Base-by-base conservation (phyloP, 2,329 filamentous ascomycete species). In the Ophioceras dolichostomum region DNA sequence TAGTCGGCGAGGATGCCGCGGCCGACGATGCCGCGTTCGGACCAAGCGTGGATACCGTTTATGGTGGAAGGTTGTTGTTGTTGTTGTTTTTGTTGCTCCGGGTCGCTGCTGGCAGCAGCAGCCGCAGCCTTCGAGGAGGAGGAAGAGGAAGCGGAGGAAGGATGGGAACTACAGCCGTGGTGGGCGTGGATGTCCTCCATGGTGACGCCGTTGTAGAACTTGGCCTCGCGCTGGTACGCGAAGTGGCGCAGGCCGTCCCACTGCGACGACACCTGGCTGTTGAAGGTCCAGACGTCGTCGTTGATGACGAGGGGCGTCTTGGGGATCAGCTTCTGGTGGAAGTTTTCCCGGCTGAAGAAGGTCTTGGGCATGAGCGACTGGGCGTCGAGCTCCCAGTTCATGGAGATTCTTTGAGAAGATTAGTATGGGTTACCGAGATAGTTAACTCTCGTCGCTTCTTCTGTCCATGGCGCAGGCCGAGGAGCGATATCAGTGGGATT, bases 321-420 rank as follows among this genome's bases (percentile, higher is more conserved):
- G 32, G 36, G 36, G 26, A 46, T 40, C 22, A 46, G 22, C 12
- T 43, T 30, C 28, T 48, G 46, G 34, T 71, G 59, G 48, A 81
- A 75, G 3, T 61, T 53, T 41, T 68, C 62, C 13, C 76, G 64
- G 39, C 62, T 59, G 52, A 79, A 76, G 50, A 75, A 70, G 14
- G 70, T 62, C 9, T 64, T 50, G 32, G 65, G 54, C n/a, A n/a
- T n/a, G 7, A 8, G 22, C 22, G 62, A 52, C 50, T 73, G 66
- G 10, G 68, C 66, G 53, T 73, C 61, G 5, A 80, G 60, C 0
- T 71, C 63, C 62, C 73, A 74, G 55, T 80, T 74, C 16, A 79
- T 62, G 2, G 70, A 74, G 36, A 79, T 59, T 21, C 68, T 69
- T 39, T 39, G n/a, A n/a, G n/a, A n/a, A n/a, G n/a, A n/a, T n/a